Evolutionary conservation across 768 basidiomycete genomes (phyloP), one percentile per base, ranked within the genome.

Genomic region (Leccinum longicurvipes): DNA sequence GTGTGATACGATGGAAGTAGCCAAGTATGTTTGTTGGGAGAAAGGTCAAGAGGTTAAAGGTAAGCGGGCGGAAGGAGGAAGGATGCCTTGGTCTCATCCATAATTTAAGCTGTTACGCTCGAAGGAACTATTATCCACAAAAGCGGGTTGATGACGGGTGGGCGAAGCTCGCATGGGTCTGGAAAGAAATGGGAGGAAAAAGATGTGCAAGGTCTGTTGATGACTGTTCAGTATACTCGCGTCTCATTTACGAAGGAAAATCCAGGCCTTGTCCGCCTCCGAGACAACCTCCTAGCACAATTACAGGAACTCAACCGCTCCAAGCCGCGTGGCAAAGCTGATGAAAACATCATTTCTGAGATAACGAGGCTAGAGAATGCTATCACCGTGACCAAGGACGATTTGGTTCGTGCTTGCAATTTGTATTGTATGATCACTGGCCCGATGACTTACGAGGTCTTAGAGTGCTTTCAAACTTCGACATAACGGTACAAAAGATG

Each of bases 41-140:
- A 94, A 91, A 72, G 87, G 87, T 0, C 93, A 97, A 68, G 95
- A 98, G 62, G 91, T 99, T 39, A 99, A 99, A 80, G 93, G 96
- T 95, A 55, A 32, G 81, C 31, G 6, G 32, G 78, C 89, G 91
- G 91, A 53, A 47, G 78, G 41, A 28, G 12, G 6, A 32, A 51
- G 46, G 31, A 53, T 21, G 6, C 23, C 6, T 19, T 53, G n/a
- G n/a, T 7, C 32, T 56, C 17, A 54, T 25, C 27, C 7, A 2
- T 31, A 12, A 27, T 45, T 55, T 41, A 55, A 95, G 97, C 95
- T 57, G 97, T 99, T 21, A 97, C 97, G 1, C 76, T 99, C 42
- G 95, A 98, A 44, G 97, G 97, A 1, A 98, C 95, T 3, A 77
- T 99, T 57, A 98, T 99, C 47, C 97, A 99, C 72, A 95, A 95